Evolutionary conservation across 2,329 filamentous ascomycete species (phyloP).

Genomic region (Ophiostoma perfectum): DNA sequence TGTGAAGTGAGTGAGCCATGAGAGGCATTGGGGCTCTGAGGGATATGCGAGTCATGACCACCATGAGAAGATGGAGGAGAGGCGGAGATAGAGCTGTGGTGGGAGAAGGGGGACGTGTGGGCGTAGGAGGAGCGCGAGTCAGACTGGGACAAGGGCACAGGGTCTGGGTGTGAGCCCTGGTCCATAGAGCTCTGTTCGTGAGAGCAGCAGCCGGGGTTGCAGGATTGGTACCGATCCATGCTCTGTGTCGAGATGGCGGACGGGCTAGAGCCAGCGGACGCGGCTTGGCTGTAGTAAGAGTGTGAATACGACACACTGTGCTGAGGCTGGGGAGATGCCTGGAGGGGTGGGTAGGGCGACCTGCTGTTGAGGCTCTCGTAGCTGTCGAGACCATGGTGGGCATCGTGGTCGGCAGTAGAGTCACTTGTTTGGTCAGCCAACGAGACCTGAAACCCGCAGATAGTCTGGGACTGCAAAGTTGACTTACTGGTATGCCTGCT

Average conservation of each 20-base stretch:
- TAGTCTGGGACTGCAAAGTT: too few relatives aligned
- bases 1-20: neutral
- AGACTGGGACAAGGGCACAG: neutral
- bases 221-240: neutral
- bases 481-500: too few relatives aligned
- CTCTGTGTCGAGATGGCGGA: neutral
- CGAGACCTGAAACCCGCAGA: too few relatives aligned
- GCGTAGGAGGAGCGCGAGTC: neutral
- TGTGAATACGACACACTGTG: too few relatives aligned
- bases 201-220: neutral
- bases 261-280: neutral
- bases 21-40: neutral
- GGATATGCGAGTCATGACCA: neutral
- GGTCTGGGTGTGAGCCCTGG: neutral
- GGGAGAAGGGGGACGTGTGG: neutral
- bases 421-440: too few relatives aligned
- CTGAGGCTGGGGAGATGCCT: too few relatives aligned
- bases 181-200: neutral
- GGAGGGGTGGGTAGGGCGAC: too few relatives aligned
- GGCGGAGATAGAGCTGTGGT: neutral
- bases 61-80: too few relatives aligned
- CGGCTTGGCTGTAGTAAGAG: neutral
- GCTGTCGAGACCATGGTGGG: too few relatives aligned
- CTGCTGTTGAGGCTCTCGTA: too few relatives aligned
- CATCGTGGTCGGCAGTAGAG: too few relatives aligned